Percentiles rank a stretch among this genome's conserved stretches.
phyloP scores from a whole-genome alignment of 352 stramenopile species.

The Pythium vanterpoolii region DNA sequence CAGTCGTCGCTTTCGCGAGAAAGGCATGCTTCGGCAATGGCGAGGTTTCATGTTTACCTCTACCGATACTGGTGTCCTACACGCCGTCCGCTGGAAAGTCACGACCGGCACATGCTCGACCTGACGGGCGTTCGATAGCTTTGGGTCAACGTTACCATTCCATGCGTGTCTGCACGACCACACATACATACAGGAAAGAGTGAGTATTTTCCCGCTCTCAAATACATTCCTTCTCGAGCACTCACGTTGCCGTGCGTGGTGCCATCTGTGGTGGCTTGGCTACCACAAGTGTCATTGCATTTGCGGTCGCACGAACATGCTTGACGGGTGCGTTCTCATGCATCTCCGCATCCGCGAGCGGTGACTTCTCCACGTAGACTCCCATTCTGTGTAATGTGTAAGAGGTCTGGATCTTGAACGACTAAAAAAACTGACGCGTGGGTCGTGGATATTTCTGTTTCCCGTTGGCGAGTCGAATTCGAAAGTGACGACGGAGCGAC shows the following conservation, averaged over 20 bases:
- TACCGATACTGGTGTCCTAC: not conserved
- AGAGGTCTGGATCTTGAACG: not conserved
- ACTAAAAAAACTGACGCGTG: constrained; percentile 4
- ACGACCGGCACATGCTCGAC: constrained; percentile 1
- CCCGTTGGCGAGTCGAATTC: not conserved
- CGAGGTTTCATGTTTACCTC: not conserved
- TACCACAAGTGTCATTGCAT: constrained; percentile 6
- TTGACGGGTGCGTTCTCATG: not conserved
- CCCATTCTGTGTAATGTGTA: constrained; percentile 3
- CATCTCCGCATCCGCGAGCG: not conserved
- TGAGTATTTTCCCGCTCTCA: not conserved
- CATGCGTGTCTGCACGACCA: not conserved
- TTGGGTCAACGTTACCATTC: constrained; percentile 2
- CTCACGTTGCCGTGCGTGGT: not conserved
- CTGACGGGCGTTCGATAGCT: not conserved
- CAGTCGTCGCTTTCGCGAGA: constrained; percentile 15
- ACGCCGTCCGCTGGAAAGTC: not conserved
- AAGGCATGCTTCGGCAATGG: not conserved
- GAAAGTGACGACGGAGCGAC: constrained; percentile 14
- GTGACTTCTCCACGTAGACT: constrained; percentile 8
- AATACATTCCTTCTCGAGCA: not conserved
- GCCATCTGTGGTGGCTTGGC: not conserved
- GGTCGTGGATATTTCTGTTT: not conserved
- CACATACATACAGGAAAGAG: not conserved
- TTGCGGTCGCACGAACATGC: not conserved